phyloP scores from a whole-genome alignment of 768 basidiomycete species.

The Sporobolomyces pararoseus region DNA sequence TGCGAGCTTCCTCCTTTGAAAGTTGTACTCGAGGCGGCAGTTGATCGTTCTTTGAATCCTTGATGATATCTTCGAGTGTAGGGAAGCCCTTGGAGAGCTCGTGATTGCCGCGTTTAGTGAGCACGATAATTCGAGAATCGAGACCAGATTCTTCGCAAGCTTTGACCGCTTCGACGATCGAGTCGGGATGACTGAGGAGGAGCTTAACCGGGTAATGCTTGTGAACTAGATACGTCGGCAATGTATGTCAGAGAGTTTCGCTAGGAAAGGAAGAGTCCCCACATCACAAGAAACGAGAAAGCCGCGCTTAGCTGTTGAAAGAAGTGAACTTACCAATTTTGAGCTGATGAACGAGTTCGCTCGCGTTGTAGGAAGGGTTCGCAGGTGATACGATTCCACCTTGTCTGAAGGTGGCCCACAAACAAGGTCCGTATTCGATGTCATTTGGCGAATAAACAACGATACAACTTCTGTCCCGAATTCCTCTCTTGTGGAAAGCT shows the following conservation, averaged over 20 bases:
- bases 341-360: slow-evolving; percentile 32
- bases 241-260: too few species aligned
- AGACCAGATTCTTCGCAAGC: slow-evolving; percentile 20
- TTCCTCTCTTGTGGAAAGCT: slow-evolving; percentile 13
- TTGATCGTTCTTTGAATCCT: background rate
- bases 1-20: background rate
- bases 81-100: slow-evolving; percentile 3
- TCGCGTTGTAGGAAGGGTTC: slow-evolving; percentile 28
- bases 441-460: slow-evolving; percentile 28
- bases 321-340: slow-evolving; percentile 9
- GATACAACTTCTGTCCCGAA: background rate
- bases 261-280: too few species aligned
- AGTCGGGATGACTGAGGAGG: slow-evolving; percentile 20
- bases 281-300: too few species aligned
- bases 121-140: slow-evolving; percentile 19
- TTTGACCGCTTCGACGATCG: slow-evolving; percentile 24
- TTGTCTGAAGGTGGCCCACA: slow-evolving; percentile 15
- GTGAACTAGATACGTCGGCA: background rate
- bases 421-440: slow-evolving; percentile 21
- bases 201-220: slow-evolving; percentile 25
- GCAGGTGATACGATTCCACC: slow-evolving; percentile 26
- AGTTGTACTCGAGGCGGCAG: slow-evolving; percentile 3
- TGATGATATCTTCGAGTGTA: slow-evolving; percentile 33
- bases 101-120: background rate
- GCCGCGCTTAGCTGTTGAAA: too few species aligned